Evolutionary conservation across 2,329 filamentous ascomycete genomes (phyloP), one percentile per base, ranked within the genome.

Genomic region (Fusarium agapanthi): DNA sequence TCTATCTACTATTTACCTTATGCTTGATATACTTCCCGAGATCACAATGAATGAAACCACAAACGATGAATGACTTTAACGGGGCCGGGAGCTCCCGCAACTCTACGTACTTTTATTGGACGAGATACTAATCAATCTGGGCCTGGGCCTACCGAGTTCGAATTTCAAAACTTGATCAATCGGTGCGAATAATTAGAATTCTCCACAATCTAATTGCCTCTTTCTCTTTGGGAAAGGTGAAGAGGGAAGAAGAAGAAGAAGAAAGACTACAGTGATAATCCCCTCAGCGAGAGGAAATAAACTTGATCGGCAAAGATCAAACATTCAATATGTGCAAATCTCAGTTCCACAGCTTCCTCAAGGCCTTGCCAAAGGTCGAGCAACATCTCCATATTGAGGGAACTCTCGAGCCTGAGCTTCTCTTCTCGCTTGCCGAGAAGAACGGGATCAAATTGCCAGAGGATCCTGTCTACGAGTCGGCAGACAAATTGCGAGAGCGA

Each of bases 361-460:
- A 83, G 57, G 86, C 86, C 37, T 87, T 95, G 35, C 93, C 93
- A 71, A 95, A 95, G 84, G 93, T 91, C 82, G 93, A 95, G 80
- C 93, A 95, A 78, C 93, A 95, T 82, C 88, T 95, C 60, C 93
- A 95, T 79, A 86, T 95, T 38, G 93, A 95, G 81, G 93, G 93
- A 61, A 91, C 91, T 18, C 86, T 95, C 41, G 90, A 90, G 44
- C 92, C 93, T 3, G 83, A 86, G 61, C 85, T 94, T 43, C 88
- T 95, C 69, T 95, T 95, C 83, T 78, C 84, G 35, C 88, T 95
- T 10, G 91, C 93, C 11, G 79, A 83, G 40, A 88, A 88, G 77
- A 94, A 95, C 85, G 84, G 84, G 61, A 88, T 95, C 75, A 43
- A 84, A 6, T 86, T 95, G 7, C 90, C 90, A 8, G 83, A 85